phyloP scores from a whole-genome alignment of 2,329 filamentous ascomycete species.

The Xylaria sp. region DNA sequence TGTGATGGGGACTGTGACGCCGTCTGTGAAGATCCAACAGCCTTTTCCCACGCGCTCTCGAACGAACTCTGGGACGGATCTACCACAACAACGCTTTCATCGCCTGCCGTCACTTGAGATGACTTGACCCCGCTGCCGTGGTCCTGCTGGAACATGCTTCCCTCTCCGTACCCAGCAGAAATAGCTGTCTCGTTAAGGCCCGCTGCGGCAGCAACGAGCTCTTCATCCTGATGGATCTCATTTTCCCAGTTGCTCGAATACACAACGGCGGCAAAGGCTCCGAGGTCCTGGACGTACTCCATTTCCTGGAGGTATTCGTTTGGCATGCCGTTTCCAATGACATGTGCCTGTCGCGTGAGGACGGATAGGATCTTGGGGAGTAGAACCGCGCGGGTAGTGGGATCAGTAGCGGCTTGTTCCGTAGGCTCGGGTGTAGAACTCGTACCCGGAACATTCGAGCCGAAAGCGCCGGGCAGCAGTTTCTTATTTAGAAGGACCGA shows the following conservation, averaged over 20 bases:
- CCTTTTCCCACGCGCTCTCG: constrained; percentile 77
- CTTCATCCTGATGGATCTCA: constrained; percentile 65
- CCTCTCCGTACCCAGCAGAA: constrained; percentile 23
- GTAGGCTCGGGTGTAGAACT: constrained; percentile 49
- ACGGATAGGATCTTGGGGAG: constrained; percentile 91
- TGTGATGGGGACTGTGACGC: constrained; percentile 19
- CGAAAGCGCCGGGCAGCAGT: constrained; percentile 82
- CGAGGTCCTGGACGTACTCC: constrained; percentile 79
- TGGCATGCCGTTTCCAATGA: constrained; percentile 81
- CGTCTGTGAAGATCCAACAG: constrained; percentile 53
- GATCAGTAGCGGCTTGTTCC: constrained; percentile 15
- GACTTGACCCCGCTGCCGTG: constrained; percentile 25
- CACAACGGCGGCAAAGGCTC: constrained; percentile 87
- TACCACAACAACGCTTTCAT: constrained; percentile 57
- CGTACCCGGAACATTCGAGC: constrained; percentile 39
- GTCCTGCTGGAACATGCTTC: constrained; percentile 32
- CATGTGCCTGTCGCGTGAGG: constrained; percentile 89
- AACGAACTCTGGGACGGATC: constrained; percentile 61
- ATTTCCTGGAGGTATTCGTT: constrained; percentile 79
- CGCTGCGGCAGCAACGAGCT: constrained; percentile 41
- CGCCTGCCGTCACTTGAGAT: constrained; percentile 21
- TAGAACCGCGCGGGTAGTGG: constrained; percentile 53
- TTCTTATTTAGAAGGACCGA: constrained; percentile 85
- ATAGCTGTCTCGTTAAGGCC: constrained; percentile 28
- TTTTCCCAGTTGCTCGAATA: constrained; percentile 86